Conservation (phyloP, 139 green algal species). For the Chlorella sp. region DNA sequence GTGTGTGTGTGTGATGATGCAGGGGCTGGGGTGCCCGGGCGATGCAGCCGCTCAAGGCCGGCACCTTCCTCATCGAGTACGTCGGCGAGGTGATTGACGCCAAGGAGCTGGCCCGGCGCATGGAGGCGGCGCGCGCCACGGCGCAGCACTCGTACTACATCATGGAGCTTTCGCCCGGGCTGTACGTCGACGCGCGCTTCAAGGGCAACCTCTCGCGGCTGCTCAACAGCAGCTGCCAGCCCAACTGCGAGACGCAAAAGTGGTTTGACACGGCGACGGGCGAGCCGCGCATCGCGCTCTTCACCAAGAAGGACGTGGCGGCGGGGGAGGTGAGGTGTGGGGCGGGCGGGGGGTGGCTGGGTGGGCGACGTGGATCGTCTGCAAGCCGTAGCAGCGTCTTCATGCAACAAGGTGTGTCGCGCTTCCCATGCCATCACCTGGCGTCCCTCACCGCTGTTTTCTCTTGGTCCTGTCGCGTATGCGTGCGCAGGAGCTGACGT, state of each 20-base stretch:
- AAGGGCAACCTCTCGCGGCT: constrained; percentile 74
- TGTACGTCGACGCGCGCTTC: constrained; percentile 74
- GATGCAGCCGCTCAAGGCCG: constrained; percentile 30
- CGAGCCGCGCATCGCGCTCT: constrained; percentile 68
- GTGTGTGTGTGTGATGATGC: too few species aligned
- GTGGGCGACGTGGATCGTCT: too few species aligned
- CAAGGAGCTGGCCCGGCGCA: constrained; percentile 43
- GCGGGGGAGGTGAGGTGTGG: constrained; percentile 48
- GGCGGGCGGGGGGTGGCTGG: too few species aligned
- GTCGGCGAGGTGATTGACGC: constrained; percentile 57
- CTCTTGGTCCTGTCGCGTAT: too few species aligned
- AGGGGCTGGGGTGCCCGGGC: constrained; percentile 59
- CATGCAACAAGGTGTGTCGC: too few species aligned
- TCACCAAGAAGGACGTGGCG: constrained; percentile 55
- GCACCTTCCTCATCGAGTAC: constrained; percentile 85
- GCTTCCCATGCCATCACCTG: too few species aligned
- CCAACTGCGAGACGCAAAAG: constrained; percentile 87
- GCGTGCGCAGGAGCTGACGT: constrained; percentile 62
- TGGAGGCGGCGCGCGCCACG: constrained; percentile 43
- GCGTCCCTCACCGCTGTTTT: too few species aligned
- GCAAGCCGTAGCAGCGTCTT: too few species aligned
- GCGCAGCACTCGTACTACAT: constrained; percentile 64
- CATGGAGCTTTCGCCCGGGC: constrained; percentile 85
- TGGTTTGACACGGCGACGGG: constrained; percentile 50
- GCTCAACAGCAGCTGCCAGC: constrained; percentile 64